These are phyloP conservation scores for Amylostereum areolatum DNA, from an alignment of 1,284 basidiomycete species.

Conservation along the genomic window DNA sequence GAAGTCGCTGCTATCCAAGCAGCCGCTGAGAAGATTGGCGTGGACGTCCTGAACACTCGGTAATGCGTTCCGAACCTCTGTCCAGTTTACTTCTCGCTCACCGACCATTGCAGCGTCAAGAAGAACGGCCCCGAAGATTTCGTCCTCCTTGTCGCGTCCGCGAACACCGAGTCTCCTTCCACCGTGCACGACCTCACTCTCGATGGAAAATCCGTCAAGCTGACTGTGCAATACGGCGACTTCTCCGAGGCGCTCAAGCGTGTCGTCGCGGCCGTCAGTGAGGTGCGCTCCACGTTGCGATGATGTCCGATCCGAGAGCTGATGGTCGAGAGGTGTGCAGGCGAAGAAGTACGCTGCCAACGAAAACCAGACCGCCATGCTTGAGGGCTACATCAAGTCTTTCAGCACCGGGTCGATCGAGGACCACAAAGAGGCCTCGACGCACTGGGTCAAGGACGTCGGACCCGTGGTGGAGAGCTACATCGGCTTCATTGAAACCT, in stretches of 20 bases:
- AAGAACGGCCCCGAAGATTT: constrained; percentile 59
- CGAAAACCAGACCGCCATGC: constrained; percentile 65
- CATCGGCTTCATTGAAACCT: constrained; percentile 65
- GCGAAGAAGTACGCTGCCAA: constrained; percentile 71
- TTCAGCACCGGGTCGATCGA: constrained; percentile 75
- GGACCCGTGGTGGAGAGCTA: constrained; percentile 86
- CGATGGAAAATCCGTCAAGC: constrained; percentile 35
- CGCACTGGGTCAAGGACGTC: constrained; percentile 79
- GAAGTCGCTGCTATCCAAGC: constrained; percentile 72
- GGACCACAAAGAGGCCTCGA: constrained; percentile 71
- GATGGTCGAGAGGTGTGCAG: constrained; percentile 23
- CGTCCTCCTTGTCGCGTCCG: constrained; percentile 70
- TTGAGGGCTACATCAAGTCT: constrained; percentile 74
- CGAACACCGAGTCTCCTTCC: constrained; percentile 30
- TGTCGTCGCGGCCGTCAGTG: constrained; percentile 48
- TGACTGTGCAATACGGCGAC: constrained; percentile 71
- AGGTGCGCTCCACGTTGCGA: constrained; percentile 34
- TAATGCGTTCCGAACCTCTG: constrained; percentile 19
- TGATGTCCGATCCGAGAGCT: too few species aligned
- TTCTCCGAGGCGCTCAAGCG: constrained; percentile 51
- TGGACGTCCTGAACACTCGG: constrained; percentile 83
- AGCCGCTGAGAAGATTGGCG: constrained; percentile 62
- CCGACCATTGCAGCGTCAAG: constrained; percentile 41
- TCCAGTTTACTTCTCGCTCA: background rate
- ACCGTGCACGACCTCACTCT: constrained; percentile 40